Evolutionary conservation across 768 basidiomycete genomes (phyloP), one percentile per base, ranked within the genome.

Genomic region (Suillus plorans): DNA sequence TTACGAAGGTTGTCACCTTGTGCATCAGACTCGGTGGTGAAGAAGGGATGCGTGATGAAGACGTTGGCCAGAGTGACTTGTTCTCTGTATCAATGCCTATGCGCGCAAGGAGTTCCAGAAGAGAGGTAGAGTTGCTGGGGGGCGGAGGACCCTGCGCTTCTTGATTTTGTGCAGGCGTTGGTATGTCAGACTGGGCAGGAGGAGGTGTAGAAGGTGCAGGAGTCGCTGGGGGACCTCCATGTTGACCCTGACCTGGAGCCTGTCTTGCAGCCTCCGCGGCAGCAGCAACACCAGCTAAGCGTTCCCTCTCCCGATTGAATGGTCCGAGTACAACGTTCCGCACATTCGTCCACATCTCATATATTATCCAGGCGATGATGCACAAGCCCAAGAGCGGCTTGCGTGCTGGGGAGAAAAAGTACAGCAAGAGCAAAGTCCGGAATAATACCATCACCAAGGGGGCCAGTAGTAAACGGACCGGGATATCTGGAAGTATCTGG

Each of bases 321-420:
- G 70, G 58, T 70, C 84, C 69, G 76, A 77, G 67, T 25, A 83
- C 66, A 49, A 79, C 76, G 39, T 75, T 81, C 45, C 87, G 82
- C 64, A 92, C 82, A 31, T 88, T 87, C 60, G 83, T 84, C 89
- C 89, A 91, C 41, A 89, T 86, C 74, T 92, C 91, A 72, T 90
- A 92, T 31, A 89, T 63, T 73, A 90, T 85, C 89, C 89, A 92
- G 2, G 80, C 84, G 28, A 87, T 76, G 37, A 92, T 81, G 63
- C 91, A 76, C 45, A 90, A 68, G 42, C 86, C 89, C 64, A 92
- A 84, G 22, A 92, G 72, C 6, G 91, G 91, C 63, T 90, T 89
- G 68, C 88, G 82, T 8, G 88, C 83, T 0, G 91, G 91, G 5
- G 88, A 87, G 70, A 92, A 87, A 74, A 92, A 91, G 74, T 92